Conservation (phyloP, 768 basidiomycete genomes). For the Collybiopsis confluens region DNA sequence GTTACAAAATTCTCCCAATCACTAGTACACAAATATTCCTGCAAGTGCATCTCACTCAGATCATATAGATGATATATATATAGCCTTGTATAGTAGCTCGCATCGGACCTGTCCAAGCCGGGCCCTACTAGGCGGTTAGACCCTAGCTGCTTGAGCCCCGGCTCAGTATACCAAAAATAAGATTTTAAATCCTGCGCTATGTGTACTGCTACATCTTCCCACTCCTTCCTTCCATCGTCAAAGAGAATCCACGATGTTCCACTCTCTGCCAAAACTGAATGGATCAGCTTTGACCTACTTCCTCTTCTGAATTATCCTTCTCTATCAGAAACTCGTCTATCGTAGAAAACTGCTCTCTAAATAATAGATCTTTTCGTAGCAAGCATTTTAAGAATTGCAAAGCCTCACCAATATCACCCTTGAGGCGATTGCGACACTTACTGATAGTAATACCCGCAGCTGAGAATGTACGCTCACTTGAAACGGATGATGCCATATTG, state of each 20-base stretch:
- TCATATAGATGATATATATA: too few species aligned
- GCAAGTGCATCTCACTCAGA: too few species aligned
- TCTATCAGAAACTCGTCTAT: background rate
- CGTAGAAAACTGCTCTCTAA: background rate
- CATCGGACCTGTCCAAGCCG: too few species aligned
- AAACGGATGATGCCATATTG: slow-evolving; percentile 26
- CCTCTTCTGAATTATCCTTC: background rate
- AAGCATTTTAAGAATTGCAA: slow-evolving; percentile 19
- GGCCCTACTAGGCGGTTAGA: too few species aligned
- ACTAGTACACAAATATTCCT: too few species aligned
- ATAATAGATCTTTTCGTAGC: background rate
- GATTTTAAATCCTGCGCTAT: too few species aligned
- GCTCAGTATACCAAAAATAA: too few species aligned
- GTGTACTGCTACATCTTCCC: background rate
- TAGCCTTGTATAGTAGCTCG: too few species aligned
- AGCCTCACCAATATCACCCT: slow-evolving; percentile 21
- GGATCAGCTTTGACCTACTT: too few species aligned
- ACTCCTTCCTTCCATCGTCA: background rate
- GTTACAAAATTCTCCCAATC: too few species aligned
- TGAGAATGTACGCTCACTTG: slow-evolving; percentile 26
- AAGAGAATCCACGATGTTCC: background rate
- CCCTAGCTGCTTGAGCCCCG: too few species aligned
- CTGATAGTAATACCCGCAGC: slow-evolving; percentile 15
- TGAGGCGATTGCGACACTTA: slow-evolving; percentile 19
- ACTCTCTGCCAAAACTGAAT: background rate